A percentile compares a stretch with the other conserved stretches of the same genome.
phyloP scores from a whole-genome alignment of 306 rosid species.

The Malus domestica region DNA sequence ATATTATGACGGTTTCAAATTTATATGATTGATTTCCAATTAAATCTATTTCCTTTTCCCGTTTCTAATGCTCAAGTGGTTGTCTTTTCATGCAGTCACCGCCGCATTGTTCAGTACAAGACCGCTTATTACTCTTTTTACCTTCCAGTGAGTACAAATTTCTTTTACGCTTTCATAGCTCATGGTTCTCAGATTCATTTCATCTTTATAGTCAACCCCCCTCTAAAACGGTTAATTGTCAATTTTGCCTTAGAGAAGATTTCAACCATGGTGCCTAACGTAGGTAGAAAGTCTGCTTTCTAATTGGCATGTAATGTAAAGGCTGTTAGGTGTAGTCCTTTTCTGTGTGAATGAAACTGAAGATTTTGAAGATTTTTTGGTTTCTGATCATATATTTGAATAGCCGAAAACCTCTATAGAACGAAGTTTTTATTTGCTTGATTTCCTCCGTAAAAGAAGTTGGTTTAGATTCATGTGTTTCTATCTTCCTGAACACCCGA shows the following conservation, averaged over 20 bases:
- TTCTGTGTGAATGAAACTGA: neutral
- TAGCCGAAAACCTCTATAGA: neutral
- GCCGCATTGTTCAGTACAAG: slow-evolving; percentile 84
- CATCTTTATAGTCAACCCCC: neutral
- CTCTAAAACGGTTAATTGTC: neutral
- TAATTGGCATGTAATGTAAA: neutral
- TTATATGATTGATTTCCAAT: neutral
- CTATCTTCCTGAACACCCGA: neutral
- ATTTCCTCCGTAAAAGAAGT: neutral
- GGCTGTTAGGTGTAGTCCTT: neutral
- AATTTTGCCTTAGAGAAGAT: neutral
- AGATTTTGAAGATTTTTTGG: neutral
- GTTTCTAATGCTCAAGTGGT: slow-evolving; percentile 5
- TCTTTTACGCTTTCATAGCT: neutral
- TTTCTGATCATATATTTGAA: neutral
- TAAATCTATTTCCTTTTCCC: neutral
- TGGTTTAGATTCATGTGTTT: neutral
- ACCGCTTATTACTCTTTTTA: slow-evolving; percentile 92
- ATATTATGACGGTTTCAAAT: neutral
- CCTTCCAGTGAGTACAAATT: slow-evolving; percentile 63
- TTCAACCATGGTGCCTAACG: neutral
- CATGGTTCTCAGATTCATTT: neutral
- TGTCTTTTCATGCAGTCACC: slow-evolving; percentile 61
- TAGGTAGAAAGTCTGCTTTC: neutral
- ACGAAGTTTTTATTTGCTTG: neutral